Conservation (phyloP, 805 yeast species). For the Yarrowia alimentaria region DNA sequence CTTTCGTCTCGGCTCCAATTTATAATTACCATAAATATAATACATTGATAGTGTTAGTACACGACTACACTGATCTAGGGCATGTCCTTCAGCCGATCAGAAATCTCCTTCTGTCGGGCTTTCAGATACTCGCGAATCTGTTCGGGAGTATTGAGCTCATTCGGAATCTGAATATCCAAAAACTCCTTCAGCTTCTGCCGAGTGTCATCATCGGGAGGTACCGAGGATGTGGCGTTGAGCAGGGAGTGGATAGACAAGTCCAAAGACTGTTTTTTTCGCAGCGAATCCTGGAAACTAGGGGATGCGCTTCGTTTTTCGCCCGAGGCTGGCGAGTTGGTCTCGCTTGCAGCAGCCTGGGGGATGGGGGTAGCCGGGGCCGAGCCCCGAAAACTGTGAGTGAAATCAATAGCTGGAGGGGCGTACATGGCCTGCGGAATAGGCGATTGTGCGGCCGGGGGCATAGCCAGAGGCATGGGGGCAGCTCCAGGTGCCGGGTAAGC, state of each 20-base stretch:
- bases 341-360: constrained; percentile 19
- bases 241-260: constrained; percentile 25
- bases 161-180: constrained; percentile 32
- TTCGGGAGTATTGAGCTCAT: constrained; percentile 34
- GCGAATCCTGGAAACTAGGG: constrained; percentile 3
- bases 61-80: neutral
- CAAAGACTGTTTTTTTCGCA: constrained; percentile 14
- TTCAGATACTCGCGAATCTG: constrained; percentile 39
- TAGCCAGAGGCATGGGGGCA: constrained; percentile 7
- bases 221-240: constrained; percentile 19
- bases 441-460: constrained; percentile 21
- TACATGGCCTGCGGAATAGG: constrained; percentile 29
- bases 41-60: neutral
- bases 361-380: constrained; percentile 1
- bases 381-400: constrained; percentile 42
- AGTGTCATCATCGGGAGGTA: constrained; percentile 7
- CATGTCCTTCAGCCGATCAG: constrained; percentile 36
- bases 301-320: constrained; percentile 21
- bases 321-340: constrained; percentile 8
- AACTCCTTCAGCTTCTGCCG: constrained; percentile 25
- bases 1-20: too few species aligned
- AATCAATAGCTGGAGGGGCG: constrained; percentile 44
- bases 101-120: constrained; percentile 39
- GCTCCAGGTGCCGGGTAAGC: constrained; percentile 20
- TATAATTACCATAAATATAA: neutral